Evolutionary conservation across 768 basidiomycete genomes (phyloP).

Genomic region (Porphyrellus cyaneotinctus): DNA sequence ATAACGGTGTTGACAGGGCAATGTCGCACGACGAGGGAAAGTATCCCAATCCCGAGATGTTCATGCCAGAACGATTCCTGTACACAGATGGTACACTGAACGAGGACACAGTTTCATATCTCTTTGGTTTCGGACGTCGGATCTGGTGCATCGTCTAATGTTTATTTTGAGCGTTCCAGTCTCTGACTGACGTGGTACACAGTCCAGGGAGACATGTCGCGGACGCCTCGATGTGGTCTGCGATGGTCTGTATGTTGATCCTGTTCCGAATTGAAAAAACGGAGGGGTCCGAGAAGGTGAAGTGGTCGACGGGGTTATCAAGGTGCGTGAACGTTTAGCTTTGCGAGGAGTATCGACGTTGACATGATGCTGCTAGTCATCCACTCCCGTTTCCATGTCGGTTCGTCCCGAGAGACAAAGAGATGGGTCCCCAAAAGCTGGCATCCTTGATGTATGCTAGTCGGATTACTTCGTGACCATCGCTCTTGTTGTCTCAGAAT

Average conservation of each 20-base stretch:
- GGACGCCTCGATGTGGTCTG: conserved; percentile 22
- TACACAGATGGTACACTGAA: conserved; percentile 13
- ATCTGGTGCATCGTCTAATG: conserved; percentile 10
- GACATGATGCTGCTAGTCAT: neutral
- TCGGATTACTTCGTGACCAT: neutral
- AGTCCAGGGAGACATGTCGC: conserved; percentile 23
- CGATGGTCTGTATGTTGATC: conserved; percentile 16
- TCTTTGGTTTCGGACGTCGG: conserved; percentile 22
- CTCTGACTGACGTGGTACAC: neutral
- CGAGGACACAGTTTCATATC: conserved; percentile 7
- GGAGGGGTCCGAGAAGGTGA: conserved; percentile 12
- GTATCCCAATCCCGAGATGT: conserved; percentile 32
- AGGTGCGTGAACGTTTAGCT: conserved; percentile 4
- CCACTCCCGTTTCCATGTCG: conserved; percentile 18
- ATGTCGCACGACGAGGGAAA: conserved; percentile 37
- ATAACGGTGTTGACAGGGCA: conserved; percentile 27
- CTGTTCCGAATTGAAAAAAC: conserved; percentile 18
- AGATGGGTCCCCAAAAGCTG: conserved; percentile 13
- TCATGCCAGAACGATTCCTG: conserved; percentile 39
- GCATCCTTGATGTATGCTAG: conserved; percentile 11
- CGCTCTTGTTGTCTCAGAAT: too few species aligned
- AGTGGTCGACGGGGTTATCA: conserved; percentile 17
- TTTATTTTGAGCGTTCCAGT: neutral
- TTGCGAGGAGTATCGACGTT: neutral
- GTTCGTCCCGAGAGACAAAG: conserved; percentile 13